phyloP scores from a whole-genome alignment of 2,329 filamentous ascomycete species.

The Colletotrichum navitas region DNA sequence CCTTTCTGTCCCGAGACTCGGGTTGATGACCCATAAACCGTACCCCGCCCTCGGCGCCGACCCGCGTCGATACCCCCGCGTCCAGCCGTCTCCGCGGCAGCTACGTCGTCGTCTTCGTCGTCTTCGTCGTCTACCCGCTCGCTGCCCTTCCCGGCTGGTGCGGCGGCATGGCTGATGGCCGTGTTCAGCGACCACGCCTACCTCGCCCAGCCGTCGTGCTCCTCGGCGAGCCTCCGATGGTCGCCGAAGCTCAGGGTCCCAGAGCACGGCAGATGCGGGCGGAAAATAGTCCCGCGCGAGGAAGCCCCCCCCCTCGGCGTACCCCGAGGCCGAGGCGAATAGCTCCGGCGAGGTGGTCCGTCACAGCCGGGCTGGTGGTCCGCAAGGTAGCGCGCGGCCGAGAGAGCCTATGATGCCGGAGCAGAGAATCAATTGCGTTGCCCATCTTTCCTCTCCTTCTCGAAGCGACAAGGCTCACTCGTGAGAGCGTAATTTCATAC shows the following conservation, averaged over 20 bases:
- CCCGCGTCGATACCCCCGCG: conserved; percentile 55
- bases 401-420: conserved; percentile 76
- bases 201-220: conserved; percentile 55
- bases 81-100: no score
- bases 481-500: not conserved
- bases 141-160: conserved; percentile 50
- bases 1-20: conserved; percentile 76
- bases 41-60: conserved; percentile 70
- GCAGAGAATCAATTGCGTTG: no score
- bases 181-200: conserved; percentile 68
- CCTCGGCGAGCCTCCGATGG: no score
- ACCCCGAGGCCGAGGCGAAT: conserved; percentile 80
- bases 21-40: conserved; percentile 80
- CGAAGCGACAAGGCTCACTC: not conserved
- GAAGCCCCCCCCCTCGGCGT: conserved; percentile 74
- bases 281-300: conserved; percentile 80
- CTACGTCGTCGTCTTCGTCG: no score
- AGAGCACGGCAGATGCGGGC: conserved; percentile 68
- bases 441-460: conserved; percentile 50
- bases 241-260: conserved; percentile 55
- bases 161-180: conserved; percentile 64
- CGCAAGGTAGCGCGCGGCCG: conserved; percentile 80
- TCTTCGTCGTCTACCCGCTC: conserved; percentile 39
- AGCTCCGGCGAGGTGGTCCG: conserved; percentile 65
- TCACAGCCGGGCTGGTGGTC: conserved; percentile 55